phyloP scores from a whole-genome alignment of 139 green algal genomes.

The Coccomyxa sp. region DNA sequence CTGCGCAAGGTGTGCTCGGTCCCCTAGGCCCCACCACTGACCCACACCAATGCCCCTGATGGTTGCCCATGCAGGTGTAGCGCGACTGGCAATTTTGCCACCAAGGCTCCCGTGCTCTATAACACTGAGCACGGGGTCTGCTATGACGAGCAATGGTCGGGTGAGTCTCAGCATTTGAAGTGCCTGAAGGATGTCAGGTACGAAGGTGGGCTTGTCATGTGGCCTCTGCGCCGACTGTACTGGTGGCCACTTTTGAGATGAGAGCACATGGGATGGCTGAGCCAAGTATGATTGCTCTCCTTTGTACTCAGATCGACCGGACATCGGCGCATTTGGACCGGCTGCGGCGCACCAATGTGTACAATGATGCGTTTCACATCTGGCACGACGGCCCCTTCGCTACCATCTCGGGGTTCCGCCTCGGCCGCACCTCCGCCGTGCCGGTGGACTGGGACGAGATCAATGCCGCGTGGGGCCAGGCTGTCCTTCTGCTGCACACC shows the following conservation, averaged over 20 bases:
- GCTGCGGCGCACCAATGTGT: conserved; percentile 75
- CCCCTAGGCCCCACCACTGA: not conserved
- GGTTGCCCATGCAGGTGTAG: too few species aligned
- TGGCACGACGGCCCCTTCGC: conserved; percentile 82
- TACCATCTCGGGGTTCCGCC: conserved; percentile 81
- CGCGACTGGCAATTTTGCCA: not conserved
- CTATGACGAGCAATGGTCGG: too few species aligned
- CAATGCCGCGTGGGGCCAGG: conserved; percentile 94
- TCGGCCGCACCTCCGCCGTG: conserved; percentile 69
- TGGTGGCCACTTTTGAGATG: too few species aligned
- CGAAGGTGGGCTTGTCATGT: too few species aligned
- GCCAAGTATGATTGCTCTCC: not conserved
- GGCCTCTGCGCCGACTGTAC: too few species aligned
- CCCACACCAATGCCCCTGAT: not conserved
- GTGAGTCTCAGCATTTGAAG: too few species aligned
- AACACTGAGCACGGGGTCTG: too few species aligned
- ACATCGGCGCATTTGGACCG: conserved; percentile 56
- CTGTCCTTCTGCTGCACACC: conserved; percentile 87
- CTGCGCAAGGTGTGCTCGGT: conserved; percentile 25
- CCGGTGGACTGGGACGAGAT: conserved; percentile 95
- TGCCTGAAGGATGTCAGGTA: too few species aligned
- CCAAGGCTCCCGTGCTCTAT: not conserved
- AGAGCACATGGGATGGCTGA: not conserved
- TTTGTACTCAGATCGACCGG: conserved; percentile 23
- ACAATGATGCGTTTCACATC: conserved; percentile 87